Percentiles rank a stretch among this genome's conserved stretches.
Conservation (phyloP, 2,329 filamentous ascomycete species). For the Fusarium nematophilum region DNA sequence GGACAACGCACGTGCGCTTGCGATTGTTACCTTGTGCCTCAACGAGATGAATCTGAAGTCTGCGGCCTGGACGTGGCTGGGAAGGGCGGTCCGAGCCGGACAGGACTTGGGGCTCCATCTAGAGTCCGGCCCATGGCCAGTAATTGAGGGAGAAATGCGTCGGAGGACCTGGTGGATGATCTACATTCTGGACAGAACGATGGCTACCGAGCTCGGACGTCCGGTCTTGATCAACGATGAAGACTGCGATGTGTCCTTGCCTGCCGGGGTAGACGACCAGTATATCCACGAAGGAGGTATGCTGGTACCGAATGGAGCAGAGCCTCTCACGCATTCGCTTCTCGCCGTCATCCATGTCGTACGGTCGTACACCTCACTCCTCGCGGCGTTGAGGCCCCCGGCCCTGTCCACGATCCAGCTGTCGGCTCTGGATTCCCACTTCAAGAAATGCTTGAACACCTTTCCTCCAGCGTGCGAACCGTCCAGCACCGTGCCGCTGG, state of each 20-base stretch:
- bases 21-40: slow-evolving; percentile 82
- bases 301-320: slow-evolving; percentile 61
- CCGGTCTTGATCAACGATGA: slow-evolving; percentile 86
- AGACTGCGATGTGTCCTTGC: slow-evolving; percentile 87
- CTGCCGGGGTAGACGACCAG: slow-evolving; percentile 83
- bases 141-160: slow-evolving; percentile 86
- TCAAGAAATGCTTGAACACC: slow-evolving; percentile 77
- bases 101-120: slow-evolving; percentile 87
- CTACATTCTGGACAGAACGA: slow-evolving; percentile 86
- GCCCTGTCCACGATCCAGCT: slow-evolving; percentile 75
- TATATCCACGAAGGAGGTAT: slow-evolving; percentile 72
- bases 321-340: slow-evolving; percentile 75
- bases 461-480: slow-evolving; percentile 82
- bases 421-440: slow-evolving; percentile 83
- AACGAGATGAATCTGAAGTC: slow-evolving; percentile 89
- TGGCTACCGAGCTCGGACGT: slow-evolving; percentile 83
- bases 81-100: slow-evolving; percentile 79
- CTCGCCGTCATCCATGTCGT: slow-evolving; percentile 85
- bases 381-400: slow-evolving; percentile 75
- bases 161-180: slow-evolving; percentile 93
- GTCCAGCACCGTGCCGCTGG: slow-evolving; percentile 72
- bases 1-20: slow-evolving; percentile 77
- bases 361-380: slow-evolving; percentile 79
- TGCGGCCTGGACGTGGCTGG: slow-evolving; percentile 87
- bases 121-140: slow-evolving; percentile 78